Evolutionary conservation across 23 red algal genomes (phyloP).

Genomic region (Agarophyton chilense): DNA sequence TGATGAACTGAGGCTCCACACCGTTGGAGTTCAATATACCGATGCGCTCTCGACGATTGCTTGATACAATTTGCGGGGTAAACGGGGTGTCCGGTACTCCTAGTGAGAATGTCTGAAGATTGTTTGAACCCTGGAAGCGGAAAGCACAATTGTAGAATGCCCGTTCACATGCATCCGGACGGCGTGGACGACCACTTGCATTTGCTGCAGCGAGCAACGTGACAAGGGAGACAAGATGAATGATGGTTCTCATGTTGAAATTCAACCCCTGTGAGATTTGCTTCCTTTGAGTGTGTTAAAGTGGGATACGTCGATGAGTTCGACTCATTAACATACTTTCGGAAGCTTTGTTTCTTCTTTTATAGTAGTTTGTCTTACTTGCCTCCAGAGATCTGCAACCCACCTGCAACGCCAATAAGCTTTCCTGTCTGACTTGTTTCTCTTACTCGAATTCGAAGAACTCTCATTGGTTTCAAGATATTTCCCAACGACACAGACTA

Average conservation of each 20-base stretch:
- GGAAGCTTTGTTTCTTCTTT: too few species aligned
- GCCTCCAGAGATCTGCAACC: too few species aligned
- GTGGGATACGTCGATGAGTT: too few species aligned
- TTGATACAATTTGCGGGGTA: conserved; percentile 11
- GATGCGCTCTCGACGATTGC: not conserved
- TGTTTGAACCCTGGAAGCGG: not conserved
- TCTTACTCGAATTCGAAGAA: too few species aligned
- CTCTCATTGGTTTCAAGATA: too few species aligned
- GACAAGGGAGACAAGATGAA: not conserved
- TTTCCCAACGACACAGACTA: too few species aligned
- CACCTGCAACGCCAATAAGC: too few species aligned
- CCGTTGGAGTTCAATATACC: conserved; percentile 3
- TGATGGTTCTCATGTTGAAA: not conserved
- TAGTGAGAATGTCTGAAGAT: conserved; percentile 2
- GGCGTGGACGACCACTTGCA: not conserved
- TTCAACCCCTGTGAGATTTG: not conserved
- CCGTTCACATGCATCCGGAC: not conserved
- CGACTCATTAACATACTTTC: too few species aligned
- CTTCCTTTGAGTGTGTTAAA: too few species aligned
- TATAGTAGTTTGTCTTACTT: too few species aligned
- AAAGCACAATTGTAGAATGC: not conserved
- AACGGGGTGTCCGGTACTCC: not conserved
- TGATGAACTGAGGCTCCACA: not conserved
- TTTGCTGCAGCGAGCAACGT: not conserved
- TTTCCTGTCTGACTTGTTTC: too few species aligned